Base-by-base conservation (phyloP, 176 grass and related monocot species). In the Oropetium thomaeum region DNA sequence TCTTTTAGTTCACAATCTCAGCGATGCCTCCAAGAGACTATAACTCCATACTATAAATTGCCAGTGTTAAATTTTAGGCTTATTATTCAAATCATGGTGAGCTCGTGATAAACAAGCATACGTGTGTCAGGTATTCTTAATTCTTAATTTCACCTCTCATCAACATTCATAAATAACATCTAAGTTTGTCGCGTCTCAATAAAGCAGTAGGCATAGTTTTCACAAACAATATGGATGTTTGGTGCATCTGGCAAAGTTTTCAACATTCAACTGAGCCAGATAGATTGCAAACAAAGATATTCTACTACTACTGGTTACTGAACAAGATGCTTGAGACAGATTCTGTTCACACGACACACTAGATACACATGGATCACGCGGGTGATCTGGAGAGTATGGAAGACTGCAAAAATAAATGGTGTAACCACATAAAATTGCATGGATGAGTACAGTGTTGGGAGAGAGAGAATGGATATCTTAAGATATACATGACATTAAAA, bases 251-350 rank as follows among this genome's bases (percentile, higher is more conserved):
- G 1, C 17, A 23, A 40, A 69, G 11, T 32, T 30, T 5, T 23
- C 8, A 8, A 40, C 1, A 1, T 62, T 47, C 12, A n/a, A 29
- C 58, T 49, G 8, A 59, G n/a, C 14, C 57, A 43, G 33, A 17
- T 22, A 65, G n/a, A n/a, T 65, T 41, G 35, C 43, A 39, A 71
- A 78, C 45, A 53, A 82, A 75, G 22, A 77, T 30, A 30, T 31
- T 45, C 26, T 44, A 30, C 5, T 44, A 30, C 5, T n/a, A 22
- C 19, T 31, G 37, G 1, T 57, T n/a, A 10, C 11, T 40, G 5
- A 2, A 27, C 17, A 80, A 79, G n/a, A 34, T 59, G 52, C 22
- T 26, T 1, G 3, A 58, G n/a, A 69, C 16, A 57, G n/a, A 41
- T 79, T 49, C 7, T 8, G 63, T 47, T 73, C 47, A 66, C 48